phyloP scores from a whole-genome alignment of 768 basidiomycete genomes.

The Pulveroboletus sp. region DNA sequence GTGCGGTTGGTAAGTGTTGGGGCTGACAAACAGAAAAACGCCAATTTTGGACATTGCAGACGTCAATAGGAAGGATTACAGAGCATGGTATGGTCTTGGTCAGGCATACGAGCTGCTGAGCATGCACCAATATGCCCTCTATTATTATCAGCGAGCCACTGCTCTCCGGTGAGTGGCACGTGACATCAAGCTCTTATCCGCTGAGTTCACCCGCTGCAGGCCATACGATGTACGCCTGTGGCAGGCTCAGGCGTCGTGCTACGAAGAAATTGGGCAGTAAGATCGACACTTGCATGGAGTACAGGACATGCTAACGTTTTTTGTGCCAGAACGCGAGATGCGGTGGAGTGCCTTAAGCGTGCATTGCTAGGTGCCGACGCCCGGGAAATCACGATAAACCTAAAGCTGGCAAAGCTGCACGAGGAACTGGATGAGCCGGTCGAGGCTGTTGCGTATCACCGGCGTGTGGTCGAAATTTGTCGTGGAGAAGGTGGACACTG shows the following conservation, averaged over 20 bases:
- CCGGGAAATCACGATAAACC: conserved; percentile 67
- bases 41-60: conserved; percentile 47
- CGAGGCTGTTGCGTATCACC: conserved; percentile 78
- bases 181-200: neutral
- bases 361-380: conserved; percentile 82
- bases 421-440: conserved; percentile 60
- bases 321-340: conserved; percentile 69
- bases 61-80: conserved; percentile 93
- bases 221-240: conserved; percentile 96
- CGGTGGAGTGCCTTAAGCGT: conserved; percentile 88
- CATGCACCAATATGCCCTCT: conserved; percentile 94
- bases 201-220: conserved; percentile 37
- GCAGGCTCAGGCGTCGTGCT: conserved; percentile 92
- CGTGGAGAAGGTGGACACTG: conserved; percentile 41
- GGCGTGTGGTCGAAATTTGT: conserved; percentile 71
- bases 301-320: conserved; percentile 2
- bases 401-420: conserved; percentile 74
- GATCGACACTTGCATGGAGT: conserved; percentile 11
- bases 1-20: conserved; percentile 79
- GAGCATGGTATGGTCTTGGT: conserved; percentile 98
- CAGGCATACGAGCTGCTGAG: conserved; percentile 96
- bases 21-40: neutral
- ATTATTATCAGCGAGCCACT: conserved; percentile 96
- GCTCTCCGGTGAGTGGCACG: conserved; percentile 71
- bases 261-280: conserved; percentile 87